These are phyloP conservation scores for Nemania sp. DNA, from an alignment of 2,329 filamentous ascomycete genomes.

Conservation along the genomic window DNA sequence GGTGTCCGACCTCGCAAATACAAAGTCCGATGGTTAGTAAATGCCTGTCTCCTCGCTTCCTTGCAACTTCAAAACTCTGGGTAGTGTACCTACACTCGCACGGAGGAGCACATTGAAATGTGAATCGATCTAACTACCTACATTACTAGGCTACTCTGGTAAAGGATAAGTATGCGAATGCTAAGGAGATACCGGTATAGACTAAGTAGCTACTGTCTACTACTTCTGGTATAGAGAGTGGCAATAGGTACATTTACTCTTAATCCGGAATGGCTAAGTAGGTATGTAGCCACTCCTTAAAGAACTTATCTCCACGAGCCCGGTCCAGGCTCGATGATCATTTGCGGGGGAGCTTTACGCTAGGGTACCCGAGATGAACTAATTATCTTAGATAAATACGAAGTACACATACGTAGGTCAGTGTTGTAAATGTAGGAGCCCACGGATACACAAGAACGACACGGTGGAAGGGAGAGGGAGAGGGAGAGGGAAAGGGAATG, in stretches of 20 bases:
- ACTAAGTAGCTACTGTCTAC: too few species aligned
- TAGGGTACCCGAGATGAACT: neutral
- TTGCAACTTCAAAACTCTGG: too few species aligned
- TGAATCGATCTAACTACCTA: too few species aligned
- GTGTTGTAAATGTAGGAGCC: too few species aligned
- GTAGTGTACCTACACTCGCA: too few species aligned
- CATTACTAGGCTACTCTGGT: too few species aligned
- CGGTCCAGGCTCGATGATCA: slow-evolving; percentile 7
- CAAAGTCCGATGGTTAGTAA: neutral
- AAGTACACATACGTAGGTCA: neutral
- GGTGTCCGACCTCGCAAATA: neutral
- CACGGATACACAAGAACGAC: neutral
- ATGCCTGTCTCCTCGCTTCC: too few species aligned
- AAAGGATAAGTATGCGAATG: too few species aligned
- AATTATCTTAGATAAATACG: neutral
- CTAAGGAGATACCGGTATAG: too few species aligned
- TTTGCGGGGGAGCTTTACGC: slow-evolving; percentile 20
- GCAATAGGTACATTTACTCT: neutral
- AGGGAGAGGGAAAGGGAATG: neutral
- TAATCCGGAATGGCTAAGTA: slow-evolving; percentile 10
- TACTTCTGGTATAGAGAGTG: too few species aligned
- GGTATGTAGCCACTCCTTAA: too few species aligned
- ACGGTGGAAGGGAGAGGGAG: neutral
- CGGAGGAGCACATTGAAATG: too few species aligned
- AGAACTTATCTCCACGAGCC: neutral